Evolutionary conservation across 176 grass and related monocot species (phyloP), one percentile per base, ranked within the genome.

Genomic region (Carex cristatella): DNA sequence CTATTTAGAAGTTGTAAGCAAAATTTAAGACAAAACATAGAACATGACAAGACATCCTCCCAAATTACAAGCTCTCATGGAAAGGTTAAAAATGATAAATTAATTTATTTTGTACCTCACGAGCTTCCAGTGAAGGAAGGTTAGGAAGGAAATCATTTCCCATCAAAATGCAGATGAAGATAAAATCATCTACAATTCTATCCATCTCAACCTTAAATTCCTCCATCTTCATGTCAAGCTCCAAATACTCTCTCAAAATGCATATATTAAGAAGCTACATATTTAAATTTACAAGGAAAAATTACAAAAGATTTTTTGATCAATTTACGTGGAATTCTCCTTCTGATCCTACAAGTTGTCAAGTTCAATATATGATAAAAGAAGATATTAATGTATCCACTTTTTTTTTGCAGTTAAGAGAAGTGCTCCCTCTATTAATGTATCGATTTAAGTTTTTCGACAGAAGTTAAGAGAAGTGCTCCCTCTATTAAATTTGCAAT

Each of bases 81-180:
- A 48, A 51, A 72, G 38, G 33, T 48, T 48, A 46, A 72, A 44
- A 10, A 7, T 40, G 33, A 40, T 33, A 33, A 62, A 62, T 59
- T n/a, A 1, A 28, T 27, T 73, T 61, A 44, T 40, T 40, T 40
- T 18, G 14, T 79, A 94, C 92, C 89, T 98, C 95, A 55, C 86
- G 59, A 18, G 89, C 94, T 74, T 90, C 88, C 42, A 98, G 75
- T 7, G 95, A 94, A 35, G 91, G 92, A 78, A 97, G 75, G 7
- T 84, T 87, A 0, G 92, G 88, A 67, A 97, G 86, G 66, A 97
- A 97, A 89, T 97, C 94, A 65, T 97, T 97, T 88, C 94, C 94
- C 4, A 76, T 79, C 65, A 97, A 79, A 35, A 93, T 93, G 79
- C 81, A 94, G 19, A 94, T 90, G 80, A 93, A 91, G 10, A 97